Conservation (phyloP, 495 filamentous ascomycete species). For the Geopyxis carbonaria region DNA sequence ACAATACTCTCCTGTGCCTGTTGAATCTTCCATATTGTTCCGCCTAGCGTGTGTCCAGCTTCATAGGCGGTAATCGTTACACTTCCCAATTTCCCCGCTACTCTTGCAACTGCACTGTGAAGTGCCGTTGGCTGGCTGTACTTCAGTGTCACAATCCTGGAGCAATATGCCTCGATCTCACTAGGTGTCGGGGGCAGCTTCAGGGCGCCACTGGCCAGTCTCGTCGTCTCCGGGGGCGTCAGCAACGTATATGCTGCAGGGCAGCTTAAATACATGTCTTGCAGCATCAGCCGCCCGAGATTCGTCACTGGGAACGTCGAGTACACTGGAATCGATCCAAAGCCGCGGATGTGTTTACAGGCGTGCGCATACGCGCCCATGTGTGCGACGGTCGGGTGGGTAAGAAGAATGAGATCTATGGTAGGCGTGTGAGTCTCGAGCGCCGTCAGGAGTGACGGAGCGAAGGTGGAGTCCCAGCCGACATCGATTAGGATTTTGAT, state of each 20-base stretch:
- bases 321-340: constrained; percentile 87
- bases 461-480: constrained; percentile 87
- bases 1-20: constrained; percentile 94
- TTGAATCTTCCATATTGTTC: constrained; percentile 97
- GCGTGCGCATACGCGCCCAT: constrained; percentile 90
- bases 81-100: constrained; percentile 31
- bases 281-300: constrained; percentile 72
- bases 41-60: constrained; percentile 86
- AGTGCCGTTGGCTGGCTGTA: constrained; percentile 90
- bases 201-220: constrained; percentile 30
- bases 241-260: constrained; percentile 73
- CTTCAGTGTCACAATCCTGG: constrained; percentile 80
- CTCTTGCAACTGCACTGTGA: constrained; percentile 21
- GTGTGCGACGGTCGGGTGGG: constrained; percentile 78
- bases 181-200: constrained; percentile 51
- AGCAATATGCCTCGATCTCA: constrained; percentile 84
- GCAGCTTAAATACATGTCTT: constrained; percentile 83
- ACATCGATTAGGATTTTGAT: constrained; percentile 90
- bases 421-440: constrained; percentile 59
- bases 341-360: constrained; percentile 87
- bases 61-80: constrained; percentile 93
- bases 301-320: constrained; percentile 87
- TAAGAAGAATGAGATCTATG: constrained; percentile 83
- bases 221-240: too few relatives aligned
- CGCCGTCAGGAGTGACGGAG: constrained; percentile 58